phyloP scores from a whole-genome alignment of 257 asterid genomes.

The Echites panduratus region DNA sequence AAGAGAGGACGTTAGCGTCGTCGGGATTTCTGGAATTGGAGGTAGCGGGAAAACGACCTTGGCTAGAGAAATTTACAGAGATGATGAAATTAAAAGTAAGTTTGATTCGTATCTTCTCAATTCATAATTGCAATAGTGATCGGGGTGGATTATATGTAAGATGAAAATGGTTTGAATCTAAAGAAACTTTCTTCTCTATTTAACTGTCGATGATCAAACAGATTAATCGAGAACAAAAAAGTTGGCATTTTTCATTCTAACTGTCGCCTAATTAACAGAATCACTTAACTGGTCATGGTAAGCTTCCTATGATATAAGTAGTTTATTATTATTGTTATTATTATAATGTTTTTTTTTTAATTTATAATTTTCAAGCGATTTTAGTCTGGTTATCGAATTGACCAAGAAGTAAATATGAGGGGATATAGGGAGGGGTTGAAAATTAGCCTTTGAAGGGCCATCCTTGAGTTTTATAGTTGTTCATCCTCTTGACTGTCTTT shows the following conservation, averaged over 20 bases:
- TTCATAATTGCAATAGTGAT: background rate
- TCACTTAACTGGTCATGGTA: background rate
- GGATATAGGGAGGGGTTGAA: background rate
- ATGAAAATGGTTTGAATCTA: background rate
- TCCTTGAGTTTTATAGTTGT: background rate
- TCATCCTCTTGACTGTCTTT: slow-evolving; percentile 7
- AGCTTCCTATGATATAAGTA: background rate
- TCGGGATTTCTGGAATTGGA: slow-evolving; percentile 78
- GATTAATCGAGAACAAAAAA: background rate
- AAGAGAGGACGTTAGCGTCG: slow-evolving; percentile 27
- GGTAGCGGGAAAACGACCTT: slow-evolving; percentile 94
- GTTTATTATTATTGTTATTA: no score
- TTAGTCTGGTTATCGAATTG: background rate
- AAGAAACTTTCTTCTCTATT: background rate
- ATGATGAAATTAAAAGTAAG: slow-evolving; percentile 59
- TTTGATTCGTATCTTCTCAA: background rate
- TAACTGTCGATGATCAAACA: background rate
- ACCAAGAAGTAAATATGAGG: background rate
- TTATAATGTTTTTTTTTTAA: background rate
- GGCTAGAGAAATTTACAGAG: slow-evolving; percentile 78
- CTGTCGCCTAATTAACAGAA: background rate
- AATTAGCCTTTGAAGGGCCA: background rate
- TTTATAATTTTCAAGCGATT: background rate
- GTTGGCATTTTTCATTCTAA: background rate
- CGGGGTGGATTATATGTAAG: background rate